Percentiles rank a stretch among this genome's conserved stretches.
Conservation (phyloP, 441 rosid genomes). For the Gossypium armourianum region DNA sequence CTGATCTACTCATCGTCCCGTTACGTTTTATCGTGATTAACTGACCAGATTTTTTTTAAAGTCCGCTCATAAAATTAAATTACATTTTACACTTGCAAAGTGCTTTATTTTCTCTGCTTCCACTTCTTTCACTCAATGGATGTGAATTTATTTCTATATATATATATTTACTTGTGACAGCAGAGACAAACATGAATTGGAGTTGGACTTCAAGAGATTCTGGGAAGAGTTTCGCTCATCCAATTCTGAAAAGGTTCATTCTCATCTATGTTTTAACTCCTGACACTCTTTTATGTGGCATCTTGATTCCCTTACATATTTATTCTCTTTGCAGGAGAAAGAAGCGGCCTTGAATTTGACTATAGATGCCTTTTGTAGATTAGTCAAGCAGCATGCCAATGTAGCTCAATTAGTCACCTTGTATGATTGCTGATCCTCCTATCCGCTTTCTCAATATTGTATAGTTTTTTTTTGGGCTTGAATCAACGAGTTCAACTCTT, state of each 20-base stretch:
- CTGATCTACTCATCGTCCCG: background rate
- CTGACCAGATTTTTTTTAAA: background rate
- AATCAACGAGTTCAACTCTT: background rate
- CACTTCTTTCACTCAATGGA: background rate
- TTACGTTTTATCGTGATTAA: background rate
- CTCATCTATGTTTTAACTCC: background rate
- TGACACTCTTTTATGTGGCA: background rate
- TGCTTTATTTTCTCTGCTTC: slow-evolving; percentile 4
- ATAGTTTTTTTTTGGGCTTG: background rate
- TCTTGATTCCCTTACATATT: slow-evolving; percentile 6
- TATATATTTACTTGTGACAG: slow-evolving; percentile 15
- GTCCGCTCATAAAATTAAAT: background rate
- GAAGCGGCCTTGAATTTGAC: slow-evolving; percentile 89
- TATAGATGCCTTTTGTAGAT: slow-evolving; percentile 90
- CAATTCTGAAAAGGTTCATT: slow-evolving; percentile 77
- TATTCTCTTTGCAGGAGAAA: slow-evolving; percentile 73
- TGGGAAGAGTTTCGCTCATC: slow-evolving; percentile 99
- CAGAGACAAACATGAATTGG: slow-evolving; percentile 86
- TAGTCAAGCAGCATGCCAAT: slow-evolving; percentile 87
- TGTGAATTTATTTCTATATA: background rate
- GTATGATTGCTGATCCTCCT: slow-evolving; percentile 36
- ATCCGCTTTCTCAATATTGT: background rate
- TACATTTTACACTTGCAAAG: background rate
- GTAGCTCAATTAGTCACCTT: slow-evolving; percentile 87
- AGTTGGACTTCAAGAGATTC: slow-evolving; percentile 91